Conservation (phyloP, 1,284 basidiomycete species). For the Meripilus lineatus region DNA sequence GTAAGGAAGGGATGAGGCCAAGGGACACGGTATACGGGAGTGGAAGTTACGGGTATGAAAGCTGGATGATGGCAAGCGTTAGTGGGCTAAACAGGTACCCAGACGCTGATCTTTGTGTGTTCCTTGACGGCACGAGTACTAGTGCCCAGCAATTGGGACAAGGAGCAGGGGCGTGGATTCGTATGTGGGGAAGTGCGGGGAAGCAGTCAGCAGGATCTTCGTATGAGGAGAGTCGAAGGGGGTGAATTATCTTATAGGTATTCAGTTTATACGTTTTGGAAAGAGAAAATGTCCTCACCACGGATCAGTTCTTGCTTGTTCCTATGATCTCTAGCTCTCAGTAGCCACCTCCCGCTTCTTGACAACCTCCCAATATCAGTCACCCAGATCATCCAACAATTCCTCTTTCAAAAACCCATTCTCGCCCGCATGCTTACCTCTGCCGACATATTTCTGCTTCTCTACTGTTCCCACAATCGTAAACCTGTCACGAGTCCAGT, state of each 20-base stretch:
- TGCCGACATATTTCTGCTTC: neutral
- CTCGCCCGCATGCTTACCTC: constrained; percentile 8
- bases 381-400: constrained; percentile 1
- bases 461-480: neutral
- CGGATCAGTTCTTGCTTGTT: neutral
- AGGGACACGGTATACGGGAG: too few relatives aligned
- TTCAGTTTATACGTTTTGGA: neutral
- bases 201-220: constrained; percentile 6
- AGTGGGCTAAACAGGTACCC: too few relatives aligned
- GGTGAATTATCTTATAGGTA: neutral
- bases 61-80: neutral
- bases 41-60: too few relatives aligned
- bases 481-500: constrained; percentile 9
- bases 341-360: neutral
- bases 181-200: constrained; percentile 2
- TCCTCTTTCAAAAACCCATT: neutral
- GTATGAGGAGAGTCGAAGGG: too few relatives aligned
- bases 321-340: neutral
- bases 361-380: constrained; percentile 1
- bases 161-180: too few relatives aligned
- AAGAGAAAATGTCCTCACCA: neutral
- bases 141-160: too few relatives aligned
- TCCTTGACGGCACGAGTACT: too few relatives aligned
- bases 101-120: too few relatives aligned
- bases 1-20: constrained; percentile 24